phyloP scores from a whole-genome alignment of 179 eudicot genomes.

The Dionaea muscipula region DNA sequence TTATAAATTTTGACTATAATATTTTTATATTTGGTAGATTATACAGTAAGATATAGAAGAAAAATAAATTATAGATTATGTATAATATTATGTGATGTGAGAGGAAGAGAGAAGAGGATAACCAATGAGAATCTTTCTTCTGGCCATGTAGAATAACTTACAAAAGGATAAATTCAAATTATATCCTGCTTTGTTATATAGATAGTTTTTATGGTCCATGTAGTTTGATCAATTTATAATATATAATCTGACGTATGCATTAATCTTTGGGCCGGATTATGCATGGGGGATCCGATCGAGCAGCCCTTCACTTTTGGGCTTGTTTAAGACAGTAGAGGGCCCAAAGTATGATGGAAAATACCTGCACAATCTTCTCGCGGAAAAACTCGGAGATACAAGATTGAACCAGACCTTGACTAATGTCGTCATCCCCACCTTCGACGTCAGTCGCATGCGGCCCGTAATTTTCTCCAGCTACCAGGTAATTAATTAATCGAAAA shows the following conservation, averaged over 20 bases:
- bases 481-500: slow-evolving; percentile 15
- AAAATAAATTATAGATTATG: too few species aligned
- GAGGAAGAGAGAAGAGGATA: too few species aligned
- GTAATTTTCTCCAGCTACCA: slow-evolving; percentile 47
- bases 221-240: background rate
- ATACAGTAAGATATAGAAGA: too few species aligned
- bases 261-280: background rate
- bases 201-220: too few species aligned
- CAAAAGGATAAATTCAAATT: too few species aligned
- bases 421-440: slow-evolving; percentile 66
- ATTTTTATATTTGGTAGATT: too few species aligned
- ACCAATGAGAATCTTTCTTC: too few species aligned
- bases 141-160: too few species aligned
- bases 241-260: background rate
- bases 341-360: slow-evolving; percentile 68
- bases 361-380: slow-evolving; percentile 23
- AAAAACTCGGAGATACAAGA: slow-evolving; percentile 31
- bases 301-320: background rate
- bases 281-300: too few species aligned
- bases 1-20: too few species aligned
- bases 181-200: too few species aligned
- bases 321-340: slow-evolving; percentile 30
- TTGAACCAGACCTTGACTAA: slow-evolving; percentile 54
- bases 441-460: slow-evolving; percentile 61
- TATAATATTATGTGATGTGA: too few species aligned